Conservation (phyloP, 2,329 filamentous ascomycete genomes). For the Plenodomus biglobosus region DNA sequence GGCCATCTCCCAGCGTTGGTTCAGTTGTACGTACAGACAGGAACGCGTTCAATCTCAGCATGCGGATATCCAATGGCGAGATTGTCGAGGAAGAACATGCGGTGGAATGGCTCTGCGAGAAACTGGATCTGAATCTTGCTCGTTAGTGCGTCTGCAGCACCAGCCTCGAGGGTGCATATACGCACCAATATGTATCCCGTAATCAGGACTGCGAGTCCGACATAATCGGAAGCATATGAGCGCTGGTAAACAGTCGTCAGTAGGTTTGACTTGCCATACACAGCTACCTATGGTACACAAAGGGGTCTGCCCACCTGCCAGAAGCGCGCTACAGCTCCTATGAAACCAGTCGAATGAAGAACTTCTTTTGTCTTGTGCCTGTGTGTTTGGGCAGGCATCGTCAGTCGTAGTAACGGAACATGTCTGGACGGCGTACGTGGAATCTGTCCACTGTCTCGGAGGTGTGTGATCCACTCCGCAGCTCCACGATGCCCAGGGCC, state of each 20-base stretch:
- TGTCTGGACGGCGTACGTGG: constrained; percentile 11
- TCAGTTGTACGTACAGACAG: constrained; percentile 65
- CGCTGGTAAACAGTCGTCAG: constrained; percentile 52
- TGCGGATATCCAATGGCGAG: constrained; percentile 83
- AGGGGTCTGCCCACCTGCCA: constrained; percentile 45
- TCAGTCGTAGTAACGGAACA: background rate
- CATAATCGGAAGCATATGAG: constrained; percentile 86
- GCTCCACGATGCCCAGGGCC: background rate
- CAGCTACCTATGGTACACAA: background rate
- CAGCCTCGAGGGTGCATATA: background rate
- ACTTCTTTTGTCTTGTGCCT: constrained; percentile 30
- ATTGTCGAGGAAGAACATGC: constrained; percentile 89
- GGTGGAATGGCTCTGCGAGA: constrained; percentile 82
- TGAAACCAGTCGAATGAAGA: constrained; percentile 41
- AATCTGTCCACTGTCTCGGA: constrained; percentile 15
- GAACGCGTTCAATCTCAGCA: constrained; percentile 78
- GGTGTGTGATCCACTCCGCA: constrained; percentile 27
- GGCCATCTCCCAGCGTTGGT: too few species aligned
- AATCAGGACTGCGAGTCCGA: constrained; percentile 73
- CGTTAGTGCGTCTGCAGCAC: constrained; percentile 6
- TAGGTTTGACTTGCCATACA: background rate
- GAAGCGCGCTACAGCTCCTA: constrained; percentile 55
- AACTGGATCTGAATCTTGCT: constrained; percentile 59
- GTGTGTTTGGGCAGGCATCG: constrained; percentile 36
- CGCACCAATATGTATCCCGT: constrained; percentile 64